Percentiles rank a stretch among this genome's conserved stretches.
phyloP scores from a whole-genome alignment of 768 basidiomycete genomes.

The Leucosporidium creatinivorum region DNA sequence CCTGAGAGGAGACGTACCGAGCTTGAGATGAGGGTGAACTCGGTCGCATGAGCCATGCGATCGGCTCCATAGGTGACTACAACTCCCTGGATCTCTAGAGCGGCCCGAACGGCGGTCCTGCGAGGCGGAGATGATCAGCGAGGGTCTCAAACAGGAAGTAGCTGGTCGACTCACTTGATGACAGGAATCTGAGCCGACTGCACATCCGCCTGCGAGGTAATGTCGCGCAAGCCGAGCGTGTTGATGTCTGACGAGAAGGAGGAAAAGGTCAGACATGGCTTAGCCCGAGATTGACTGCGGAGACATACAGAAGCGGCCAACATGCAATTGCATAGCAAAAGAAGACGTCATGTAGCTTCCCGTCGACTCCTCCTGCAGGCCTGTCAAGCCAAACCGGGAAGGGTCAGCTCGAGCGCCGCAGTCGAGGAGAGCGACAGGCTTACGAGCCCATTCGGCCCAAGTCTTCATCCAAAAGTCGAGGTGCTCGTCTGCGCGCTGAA shows the following conservation, averaged over 20 bases:
- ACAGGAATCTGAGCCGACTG: conserved; percentile 13
- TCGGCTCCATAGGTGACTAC: conserved; percentile 7
- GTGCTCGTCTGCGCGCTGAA: conserved; percentile 17
- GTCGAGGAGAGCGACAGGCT: not conserved
- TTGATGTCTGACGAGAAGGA: not conserved
- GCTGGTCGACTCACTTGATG: conserved; percentile 10
- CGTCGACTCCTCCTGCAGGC: conserved; percentile 10
- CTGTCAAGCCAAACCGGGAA: not conserved
- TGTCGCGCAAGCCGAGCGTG: conserved; percentile 22
- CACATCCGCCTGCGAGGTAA: conserved; percentile 18
- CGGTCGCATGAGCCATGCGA: conserved; percentile 23
- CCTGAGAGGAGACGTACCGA: conserved; percentile 1
- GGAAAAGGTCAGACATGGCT: too few species aligned
- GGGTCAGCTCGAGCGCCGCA: not conserved
- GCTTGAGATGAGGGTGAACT: conserved; percentile 22
- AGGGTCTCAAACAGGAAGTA: not conserved
- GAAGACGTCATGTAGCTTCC: conserved; percentile 8
- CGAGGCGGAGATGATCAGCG: too few species aligned
- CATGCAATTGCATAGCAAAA: conserved; percentile 8
- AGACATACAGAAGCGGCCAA: conserved; percentile 5
- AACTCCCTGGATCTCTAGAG: conserved; percentile 16
- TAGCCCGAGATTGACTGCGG: too few species aligned
- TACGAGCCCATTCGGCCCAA: conserved; percentile 20
- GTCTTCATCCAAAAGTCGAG: conserved; percentile 22
- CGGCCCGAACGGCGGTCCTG: conserved; percentile 3